Percentiles rank a stretch among this genome's conserved stretches.
These are phyloP conservation scores for Aureobasidium sp. DNA, from an alignment of 2,329 filamentous ascomycete genomes.

Conservation along the genomic window DNA sequence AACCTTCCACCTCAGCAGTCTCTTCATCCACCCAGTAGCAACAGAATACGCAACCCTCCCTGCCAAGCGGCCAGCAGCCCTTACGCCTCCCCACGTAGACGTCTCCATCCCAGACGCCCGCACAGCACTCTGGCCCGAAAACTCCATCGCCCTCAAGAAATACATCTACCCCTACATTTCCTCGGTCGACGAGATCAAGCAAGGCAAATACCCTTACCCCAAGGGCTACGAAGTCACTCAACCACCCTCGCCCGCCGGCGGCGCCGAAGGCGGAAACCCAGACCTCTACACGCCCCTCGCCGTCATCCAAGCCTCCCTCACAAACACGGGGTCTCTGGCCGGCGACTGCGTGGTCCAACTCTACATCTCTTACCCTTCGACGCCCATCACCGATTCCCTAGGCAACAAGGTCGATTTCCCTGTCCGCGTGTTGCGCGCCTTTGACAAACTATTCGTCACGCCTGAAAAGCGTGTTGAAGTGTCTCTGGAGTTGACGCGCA, in stretches of 20 bases:
- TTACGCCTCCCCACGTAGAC: slow-evolving; percentile 50
- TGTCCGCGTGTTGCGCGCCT: slow-evolving; percentile 38
- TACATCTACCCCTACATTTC: slow-evolving; percentile 69
- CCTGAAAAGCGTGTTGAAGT: slow-evolving; percentile 20
- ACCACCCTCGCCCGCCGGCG: slow-evolving; percentile 56
- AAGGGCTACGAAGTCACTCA: slow-evolving; percentile 48
- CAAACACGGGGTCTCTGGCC: slow-evolving; percentile 53
- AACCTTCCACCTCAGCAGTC: slow-evolving; percentile 55
- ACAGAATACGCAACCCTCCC: slow-evolving; percentile 33
- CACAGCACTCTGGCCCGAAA: slow-evolving; percentile 55
- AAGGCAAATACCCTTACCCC: slow-evolving; percentile 44
- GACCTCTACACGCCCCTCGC: slow-evolving; percentile 55
- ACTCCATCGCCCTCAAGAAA: slow-evolving; percentile 56
- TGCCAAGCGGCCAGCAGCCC: slow-evolving; percentile 35
- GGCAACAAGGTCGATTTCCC: slow-evolving; percentile 37
- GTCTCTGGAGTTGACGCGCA: slow-evolving; percentile 26
- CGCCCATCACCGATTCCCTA: slow-evolving; percentile 22
- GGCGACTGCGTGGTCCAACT: slow-evolving; percentile 52
- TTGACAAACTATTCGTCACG: slow-evolving; percentile 36
- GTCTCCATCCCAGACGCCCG: slow-evolving; percentile 47
- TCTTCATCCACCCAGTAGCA: slow-evolving; percentile 37
- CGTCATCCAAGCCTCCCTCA: slow-evolving; percentile 45
- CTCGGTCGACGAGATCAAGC: slow-evolving; percentile 42
- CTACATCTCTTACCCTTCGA: slow-evolving; percentile 42
- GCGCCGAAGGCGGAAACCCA: slow-evolving; percentile 61